These are phyloP conservation scores for Nymphaea colorata DNA, from an alignment of 164 flowering plant species.

Conservation along the genomic window DNA sequence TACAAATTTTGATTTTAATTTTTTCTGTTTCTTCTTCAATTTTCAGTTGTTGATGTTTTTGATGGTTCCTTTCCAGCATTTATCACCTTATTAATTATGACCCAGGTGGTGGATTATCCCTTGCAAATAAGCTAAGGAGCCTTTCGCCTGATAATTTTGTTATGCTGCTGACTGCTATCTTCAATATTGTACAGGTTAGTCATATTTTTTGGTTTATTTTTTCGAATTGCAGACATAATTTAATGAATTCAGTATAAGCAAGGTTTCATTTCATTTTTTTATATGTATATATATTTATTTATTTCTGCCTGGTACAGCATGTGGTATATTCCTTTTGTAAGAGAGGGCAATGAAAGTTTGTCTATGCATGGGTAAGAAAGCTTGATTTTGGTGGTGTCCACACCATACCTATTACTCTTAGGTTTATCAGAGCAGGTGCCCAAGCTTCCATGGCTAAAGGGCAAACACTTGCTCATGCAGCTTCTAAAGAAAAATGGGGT, in stretches of 20 bases:
- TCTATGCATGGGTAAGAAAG: too few species aligned
- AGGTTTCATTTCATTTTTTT: neutral
- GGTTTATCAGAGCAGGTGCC: too few species aligned
- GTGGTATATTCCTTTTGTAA: too few species aligned
- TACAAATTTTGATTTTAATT: slow-evolving; percentile 5
- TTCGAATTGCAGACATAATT: neutral
- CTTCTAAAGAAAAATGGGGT: too few species aligned
- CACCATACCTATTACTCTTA: too few species aligned
- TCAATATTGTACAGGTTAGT: slow-evolving; percentile 90
- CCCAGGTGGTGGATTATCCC: slow-evolving; percentile 78
- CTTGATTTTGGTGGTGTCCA: too few species aligned
- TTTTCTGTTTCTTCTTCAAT: neutral
- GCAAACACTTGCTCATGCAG: too few species aligned
- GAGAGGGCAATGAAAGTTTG: too few species aligned
- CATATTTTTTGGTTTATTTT: slow-evolving; percentile 1
- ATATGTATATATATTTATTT: neutral
- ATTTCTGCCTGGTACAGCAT: too few species aligned
- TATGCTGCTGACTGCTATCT: slow-evolving; percentile 68
- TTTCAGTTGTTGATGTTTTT: slow-evolving; percentile 2
- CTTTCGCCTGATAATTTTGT: slow-evolving; percentile 87
- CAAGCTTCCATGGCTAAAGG: too few species aligned
- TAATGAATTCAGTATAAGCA: neutral
- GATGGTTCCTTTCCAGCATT: neutral
- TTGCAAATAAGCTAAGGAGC: slow-evolving; percentile 82
- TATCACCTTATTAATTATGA: slow-evolving; percentile 3